A percentile compares a stretch with the other conserved stretches of the same genome.
These are phyloP conservation scores for Torrubiella hemipterigena DNA, from an alignment of 2,329 filamentous ascomycete genomes.

Conservation along the genomic window DNA sequence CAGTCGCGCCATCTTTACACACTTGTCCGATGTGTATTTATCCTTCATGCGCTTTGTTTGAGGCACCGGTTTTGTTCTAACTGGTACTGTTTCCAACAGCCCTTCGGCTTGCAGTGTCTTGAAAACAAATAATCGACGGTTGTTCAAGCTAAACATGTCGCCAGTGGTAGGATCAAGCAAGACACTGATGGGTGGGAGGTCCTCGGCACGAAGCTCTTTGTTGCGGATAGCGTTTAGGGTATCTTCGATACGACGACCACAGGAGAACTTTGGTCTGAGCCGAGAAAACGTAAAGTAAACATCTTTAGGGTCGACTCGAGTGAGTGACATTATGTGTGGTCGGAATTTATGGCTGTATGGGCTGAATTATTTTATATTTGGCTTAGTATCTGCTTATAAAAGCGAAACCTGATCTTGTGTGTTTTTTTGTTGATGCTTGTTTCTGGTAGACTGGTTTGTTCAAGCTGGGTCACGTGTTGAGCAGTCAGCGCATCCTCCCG, in stretches of 20 bases:
- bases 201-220: slow-evolving; percentile 1
- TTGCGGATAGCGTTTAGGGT: slow-evolving; percentile 4
- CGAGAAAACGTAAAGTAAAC: slow-evolving; percentile 7
- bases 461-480: too few relatives aligned
- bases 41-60: slow-evolving; percentile 7
- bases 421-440: too few relatives aligned
- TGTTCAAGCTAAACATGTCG: slow-evolving; percentile 7
- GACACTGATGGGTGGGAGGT: slow-evolving; percentile 7
- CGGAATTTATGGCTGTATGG: too few relatives aligned
- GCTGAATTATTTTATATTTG: too few relatives aligned
- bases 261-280: slow-evolving; percentile 6
- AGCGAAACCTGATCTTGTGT: too few relatives aligned
- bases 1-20: slow-evolving; percentile 4
- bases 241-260: slow-evolving; percentile 6
- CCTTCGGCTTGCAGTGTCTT: slow-evolving; percentile 4
- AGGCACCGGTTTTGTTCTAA: slow-evolving; percentile 4
- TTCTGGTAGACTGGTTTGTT: too few relatives aligned
- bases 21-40: slow-evolving; percentile 6
- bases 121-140: slow-evolving; percentile 7
- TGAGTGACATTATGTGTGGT: slow-evolving; percentile 8
- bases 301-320: slow-evolving; percentile 4
- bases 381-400: too few relatives aligned
- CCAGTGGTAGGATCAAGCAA: slow-evolving; percentile 5
- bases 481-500: too few relatives aligned
- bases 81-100: slow-evolving; percentile 1